Percentiles rank a stretch among this genome's conserved stretches.
phyloP scores from a whole-genome alignment of 2,329 filamentous ascomycete species.

The Apiospora malaysiana region DNA sequence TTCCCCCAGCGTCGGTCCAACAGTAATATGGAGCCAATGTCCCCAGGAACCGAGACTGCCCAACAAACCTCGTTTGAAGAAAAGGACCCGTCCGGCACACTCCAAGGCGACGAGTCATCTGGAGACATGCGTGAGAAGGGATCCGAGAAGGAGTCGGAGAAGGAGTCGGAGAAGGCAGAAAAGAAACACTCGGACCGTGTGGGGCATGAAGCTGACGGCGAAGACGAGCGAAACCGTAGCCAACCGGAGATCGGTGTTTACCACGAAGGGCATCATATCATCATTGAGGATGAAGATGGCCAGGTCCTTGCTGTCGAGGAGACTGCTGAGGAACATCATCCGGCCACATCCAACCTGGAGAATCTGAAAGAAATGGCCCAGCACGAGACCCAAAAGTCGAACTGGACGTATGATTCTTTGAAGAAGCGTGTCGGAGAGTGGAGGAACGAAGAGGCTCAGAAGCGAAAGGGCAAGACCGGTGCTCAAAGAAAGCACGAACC shows the following conservation, averaged over 20 bases:
- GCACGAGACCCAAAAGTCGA: slow-evolving; percentile 43
- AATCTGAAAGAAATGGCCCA: slow-evolving; percentile 40
- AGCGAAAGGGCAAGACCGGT: slow-evolving; percentile 66
- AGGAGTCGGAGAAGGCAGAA: slow-evolving; percentile 19
- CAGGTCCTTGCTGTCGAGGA: slow-evolving; percentile 76
- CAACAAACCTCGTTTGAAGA: slow-evolving; percentile 29
- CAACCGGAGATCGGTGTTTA: slow-evolving; percentile 67
- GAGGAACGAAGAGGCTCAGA: slow-evolving; percentile 65
- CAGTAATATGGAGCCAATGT: slow-evolving; percentile 40
- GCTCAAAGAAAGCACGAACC: slow-evolving; percentile 66
- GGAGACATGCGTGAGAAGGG: slow-evolving; percentile 32
- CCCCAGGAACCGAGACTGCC: slow-evolving; percentile 21
- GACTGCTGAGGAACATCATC: slow-evolving; percentile 39
- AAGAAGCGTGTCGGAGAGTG: slow-evolving; percentile 58
- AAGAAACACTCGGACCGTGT: slow-evolving; percentile 10
- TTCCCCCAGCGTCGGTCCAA: slow-evolving; percentile 62
- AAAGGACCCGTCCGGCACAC: slow-evolving; percentile 35
- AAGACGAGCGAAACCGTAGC: slow-evolving; percentile 25
- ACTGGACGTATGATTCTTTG: slow-evolving; percentile 52
- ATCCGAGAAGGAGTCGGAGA: slow-evolving; percentile 27
- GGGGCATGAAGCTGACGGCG: slow-evolving; percentile 22
- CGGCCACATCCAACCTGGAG: slow-evolving; percentile 28
- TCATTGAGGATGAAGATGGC: slow-evolving; percentile 86
- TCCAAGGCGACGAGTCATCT: slow-evolving; percentile 30
- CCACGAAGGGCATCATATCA: slow-evolving; percentile 77